Evolutionary conservation across 2,329 filamentous ascomycete genomes (phyloP), one percentile per base, ranked within the genome.

Genomic region (Sclerotinia nivalis): DNA sequence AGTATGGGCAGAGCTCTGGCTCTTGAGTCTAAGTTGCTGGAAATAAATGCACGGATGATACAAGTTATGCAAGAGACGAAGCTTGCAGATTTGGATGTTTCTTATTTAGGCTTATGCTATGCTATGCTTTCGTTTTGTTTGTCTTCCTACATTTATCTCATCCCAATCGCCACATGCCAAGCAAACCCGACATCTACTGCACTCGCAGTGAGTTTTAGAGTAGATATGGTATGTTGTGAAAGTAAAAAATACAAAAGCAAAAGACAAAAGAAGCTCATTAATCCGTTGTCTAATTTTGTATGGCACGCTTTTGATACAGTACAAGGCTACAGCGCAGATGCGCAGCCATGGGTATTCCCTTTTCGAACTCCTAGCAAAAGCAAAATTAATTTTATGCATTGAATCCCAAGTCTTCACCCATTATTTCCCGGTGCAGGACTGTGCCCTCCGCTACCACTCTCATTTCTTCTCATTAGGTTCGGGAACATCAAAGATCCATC

Each of bases 401-500:
- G 12, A 40, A 18, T 20, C 20, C 9, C 22, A 13, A 40, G 20
- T 15, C n/a, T 13, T 25, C 20, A 25, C 22, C 31, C n/a, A 50
- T 40, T 40, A 52, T 50, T 52, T 40, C 34, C 40, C 22, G 34
- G 28, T 22, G 31, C 9, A 18, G 65, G 65, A 58, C 54, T 67
- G 49, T 60, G 47, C 22, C 40, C 40, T 49, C 31, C 54, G 45
- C 60, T 62, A 4, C 31, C 62, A 31, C 61, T 66, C 31, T 25
- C 68, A 40, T 25, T 43, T 34, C 60, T 56, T 20, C 60, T 69
- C 40, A 71, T 58, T 18, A 75, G 45, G 43, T 71, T 72, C 8
- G 73, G 73, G 50, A 75, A 75, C n/a, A 74, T 71, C 50, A 56
- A 69, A 28, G 49, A 55, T 34, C 66, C 49, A 49, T 75, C 74